Evolutionary conservation across 352 stramenopile species (phyloP).

Genomic region (Thalassiosira hispida): DNA sequence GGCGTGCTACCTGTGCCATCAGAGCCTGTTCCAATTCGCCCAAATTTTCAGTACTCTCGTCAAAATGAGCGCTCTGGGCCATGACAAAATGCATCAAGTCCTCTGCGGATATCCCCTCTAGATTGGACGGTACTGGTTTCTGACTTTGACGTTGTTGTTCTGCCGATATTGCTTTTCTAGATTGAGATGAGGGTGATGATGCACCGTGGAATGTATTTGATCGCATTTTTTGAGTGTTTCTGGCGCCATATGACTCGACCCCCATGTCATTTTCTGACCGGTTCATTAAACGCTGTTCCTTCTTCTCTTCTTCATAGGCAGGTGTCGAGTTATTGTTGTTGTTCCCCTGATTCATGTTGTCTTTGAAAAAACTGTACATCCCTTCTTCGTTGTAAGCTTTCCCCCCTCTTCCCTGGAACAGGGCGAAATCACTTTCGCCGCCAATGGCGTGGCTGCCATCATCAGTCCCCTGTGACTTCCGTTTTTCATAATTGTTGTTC

Average conservation of each 20-base stretch:
- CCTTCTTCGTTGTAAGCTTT: conserved; percentile 6
- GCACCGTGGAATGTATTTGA: too few species aligned
- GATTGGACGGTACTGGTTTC: neutral
- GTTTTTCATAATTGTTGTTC: neutral
- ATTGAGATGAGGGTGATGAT: too few species aligned
- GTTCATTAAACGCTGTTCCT: too few species aligned
- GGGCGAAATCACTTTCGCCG: neutral
- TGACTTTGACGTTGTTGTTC: neutral
- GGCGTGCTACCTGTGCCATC: conserved; percentile 1
- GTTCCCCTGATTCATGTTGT: neutral
- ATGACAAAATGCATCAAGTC: conserved; percentile 4
- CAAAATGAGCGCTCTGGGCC: neutral
- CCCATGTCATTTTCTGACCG: too few species aligned
- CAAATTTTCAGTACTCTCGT: neutral
- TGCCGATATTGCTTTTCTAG: too few species aligned
- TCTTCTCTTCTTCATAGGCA: conserved; percentile 2
- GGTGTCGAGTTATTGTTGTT: neutral
- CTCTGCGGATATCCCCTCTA: neutral
- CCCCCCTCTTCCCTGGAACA: neutral
- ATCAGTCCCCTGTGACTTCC: too few species aligned
- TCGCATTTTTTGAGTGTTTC: too few species aligned
- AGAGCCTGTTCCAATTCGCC: conserved; percentile 4
- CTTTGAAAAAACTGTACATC: conserved; percentile 2
- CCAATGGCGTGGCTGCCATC: neutral
- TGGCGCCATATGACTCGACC: too few species aligned